Conservation (phyloP, 345 rosid genomes). For the Boechera stricta region DNA sequence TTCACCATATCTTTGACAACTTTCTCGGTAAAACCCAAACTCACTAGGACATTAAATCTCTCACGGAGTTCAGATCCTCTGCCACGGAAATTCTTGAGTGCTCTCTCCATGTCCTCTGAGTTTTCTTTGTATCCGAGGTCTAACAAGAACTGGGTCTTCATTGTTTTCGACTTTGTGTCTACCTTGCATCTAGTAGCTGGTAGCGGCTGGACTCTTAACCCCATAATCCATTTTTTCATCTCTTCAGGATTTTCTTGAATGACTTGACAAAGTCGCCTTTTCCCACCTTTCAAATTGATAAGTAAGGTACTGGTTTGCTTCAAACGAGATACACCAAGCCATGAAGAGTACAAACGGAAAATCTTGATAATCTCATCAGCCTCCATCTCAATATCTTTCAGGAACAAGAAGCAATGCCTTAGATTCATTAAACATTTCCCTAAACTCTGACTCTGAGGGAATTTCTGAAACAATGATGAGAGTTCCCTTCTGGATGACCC, state of each 20-base stretch:
- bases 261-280: constrained; percentile 57
- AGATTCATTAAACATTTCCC: constrained; percentile 56
- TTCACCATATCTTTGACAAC: constrained; percentile 64
- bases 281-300: constrained; percentile 56
- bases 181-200: constrained; percentile 42
- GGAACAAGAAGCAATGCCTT: constrained; percentile 56
- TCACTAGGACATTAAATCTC: constrained; percentile 67
- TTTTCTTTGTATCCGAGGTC: constrained; percentile 60
- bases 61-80: constrained; percentile 64
- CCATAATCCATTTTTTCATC: constrained; percentile 68
- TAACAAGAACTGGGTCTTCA: constrained; percentile 65
- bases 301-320: constrained; percentile 60
- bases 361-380: constrained; percentile 54
- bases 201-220: constrained; percentile 53
- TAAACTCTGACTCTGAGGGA: constrained; percentile 51
- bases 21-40: constrained; percentile 60
- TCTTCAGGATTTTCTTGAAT: constrained; percentile 67
- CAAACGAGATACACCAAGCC: constrained; percentile 59
- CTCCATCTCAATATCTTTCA: constrained; percentile 69
- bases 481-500: constrained; percentile 57
- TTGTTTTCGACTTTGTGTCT: constrained; percentile 38
- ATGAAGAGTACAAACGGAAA: constrained; percentile 46
- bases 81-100: constrained; percentile 65
- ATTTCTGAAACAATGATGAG: constrained; percentile 52
- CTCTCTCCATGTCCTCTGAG: constrained; percentile 49